Evolutionary conservation across 306 rosid genomes (phyloP).

Genomic region (Glycine tomentella): DNA sequence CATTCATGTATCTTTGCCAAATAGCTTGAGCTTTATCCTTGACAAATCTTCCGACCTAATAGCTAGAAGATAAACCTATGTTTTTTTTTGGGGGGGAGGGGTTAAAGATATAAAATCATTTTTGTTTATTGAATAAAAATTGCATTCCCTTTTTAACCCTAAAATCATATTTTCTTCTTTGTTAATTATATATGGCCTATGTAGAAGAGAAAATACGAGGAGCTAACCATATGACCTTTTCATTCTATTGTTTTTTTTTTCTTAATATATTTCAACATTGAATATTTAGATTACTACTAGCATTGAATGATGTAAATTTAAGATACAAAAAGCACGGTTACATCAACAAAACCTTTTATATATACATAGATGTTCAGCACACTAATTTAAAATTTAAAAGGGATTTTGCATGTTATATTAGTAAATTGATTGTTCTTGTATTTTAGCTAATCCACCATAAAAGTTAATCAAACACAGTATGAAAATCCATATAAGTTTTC

Average conservation of each 20-base stretch:
- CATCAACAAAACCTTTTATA: background rate
- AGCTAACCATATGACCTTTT: slow-evolving; percentile 4
- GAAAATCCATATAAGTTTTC: slow-evolving; percentile 14
- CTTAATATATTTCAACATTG: slow-evolving; percentile 26
- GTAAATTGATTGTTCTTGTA: slow-evolving; percentile 4
- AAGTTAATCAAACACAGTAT: slow-evolving; percentile 24
- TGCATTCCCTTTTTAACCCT: too few species aligned
- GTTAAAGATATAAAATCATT: background rate
- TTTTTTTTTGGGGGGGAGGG: too few species aligned
- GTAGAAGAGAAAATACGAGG: background rate
- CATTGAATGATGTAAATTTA: background rate
- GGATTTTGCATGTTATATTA: slow-evolving; percentile 6
- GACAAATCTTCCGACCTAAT: background rate
- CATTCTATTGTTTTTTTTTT: background rate
- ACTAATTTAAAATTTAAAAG: slow-evolving; percentile 31
- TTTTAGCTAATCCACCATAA: slow-evolving; percentile 32
- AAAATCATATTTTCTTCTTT: too few species aligned
- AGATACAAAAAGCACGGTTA: slow-evolving; percentile 17
- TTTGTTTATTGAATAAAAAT: too few species aligned
- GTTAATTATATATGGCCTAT: slow-evolving; percentile 5
- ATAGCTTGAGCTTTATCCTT: background rate
- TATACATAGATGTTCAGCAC: background rate
- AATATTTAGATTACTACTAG: background rate
- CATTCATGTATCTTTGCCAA: background rate
- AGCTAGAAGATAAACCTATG: background rate